These are phyloP conservation scores for Macrophomina phaseolina DNA, from an alignment of 2,329 filamentous ascomycete genomes.

Conservation along the genomic window DNA sequence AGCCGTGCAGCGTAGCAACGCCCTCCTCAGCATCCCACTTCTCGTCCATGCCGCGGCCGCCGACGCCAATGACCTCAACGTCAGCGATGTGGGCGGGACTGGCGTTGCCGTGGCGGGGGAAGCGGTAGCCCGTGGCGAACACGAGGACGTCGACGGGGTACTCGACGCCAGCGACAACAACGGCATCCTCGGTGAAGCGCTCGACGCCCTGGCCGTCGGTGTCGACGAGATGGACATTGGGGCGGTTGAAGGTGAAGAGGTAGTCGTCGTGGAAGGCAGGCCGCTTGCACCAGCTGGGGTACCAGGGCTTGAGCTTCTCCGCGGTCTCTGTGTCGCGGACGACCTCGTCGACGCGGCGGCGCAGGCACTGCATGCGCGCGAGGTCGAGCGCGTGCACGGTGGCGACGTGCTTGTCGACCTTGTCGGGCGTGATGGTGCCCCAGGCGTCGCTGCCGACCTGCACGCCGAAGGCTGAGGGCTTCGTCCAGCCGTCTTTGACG, in stretches of 20 bases:
- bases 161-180: slow-evolving; percentile 56
- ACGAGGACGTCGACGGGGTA: slow-evolving; percentile 57
- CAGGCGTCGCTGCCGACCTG: slow-evolving; percentile 36
- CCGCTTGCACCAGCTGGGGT: slow-evolving; percentile 67
- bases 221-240: slow-evolving; percentile 66
- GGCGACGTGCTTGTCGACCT: slow-evolving; percentile 42
- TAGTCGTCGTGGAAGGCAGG: slow-evolving; percentile 68
- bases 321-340: slow-evolving; percentile 61
- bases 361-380: slow-evolving; percentile 51
- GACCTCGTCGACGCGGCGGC: slow-evolving; percentile 54
- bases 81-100: slow-evolving; percentile 40
- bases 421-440: slow-evolving; percentile 41
- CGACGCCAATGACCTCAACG: slow-evolving; percentile 52
- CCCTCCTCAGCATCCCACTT: slow-evolving; percentile 45
- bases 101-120: slow-evolving; percentile 33
- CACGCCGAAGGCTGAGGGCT: slow-evolving; percentile 44
- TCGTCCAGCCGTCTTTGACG: slow-evolving; percentile 53
- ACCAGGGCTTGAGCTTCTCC: slow-evolving; percentile 63
- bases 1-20: slow-evolving; percentile 56
- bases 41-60: slow-evolving; percentile 52
- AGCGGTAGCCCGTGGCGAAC: slow-evolving; percentile 53
- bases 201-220: slow-evolving; percentile 61
- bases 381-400: slow-evolving; percentile 50
- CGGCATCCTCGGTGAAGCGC: slow-evolving; percentile 51
- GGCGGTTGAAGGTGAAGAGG: slow-evolving; percentile 62